phyloP scores from a whole-genome alignment of 306 rosid genomes.

The Glycine soja region DNA sequence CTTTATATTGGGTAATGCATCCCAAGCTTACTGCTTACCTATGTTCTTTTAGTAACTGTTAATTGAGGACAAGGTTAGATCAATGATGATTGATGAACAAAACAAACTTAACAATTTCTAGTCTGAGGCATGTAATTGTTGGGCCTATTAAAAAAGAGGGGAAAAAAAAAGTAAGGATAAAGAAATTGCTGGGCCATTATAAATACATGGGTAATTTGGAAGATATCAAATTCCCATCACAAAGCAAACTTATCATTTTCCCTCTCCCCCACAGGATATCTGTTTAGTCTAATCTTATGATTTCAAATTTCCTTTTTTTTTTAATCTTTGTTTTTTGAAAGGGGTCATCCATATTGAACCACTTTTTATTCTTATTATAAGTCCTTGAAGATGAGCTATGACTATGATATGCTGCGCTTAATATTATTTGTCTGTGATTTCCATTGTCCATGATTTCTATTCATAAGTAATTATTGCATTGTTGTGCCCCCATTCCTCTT shows the following conservation, averaged over 20 bases:
- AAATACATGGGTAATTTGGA: background rate
- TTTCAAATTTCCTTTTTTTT: background rate
- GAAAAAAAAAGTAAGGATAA: background rate
- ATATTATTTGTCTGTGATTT: slow-evolving; percentile 26
- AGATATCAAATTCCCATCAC: background rate
- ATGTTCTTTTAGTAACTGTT: background rate
- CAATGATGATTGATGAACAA: background rate
- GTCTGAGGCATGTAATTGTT: background rate
- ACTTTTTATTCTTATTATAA: background rate
- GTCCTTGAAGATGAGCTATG: slow-evolving; percentile 17
- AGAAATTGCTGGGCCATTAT: background rate
- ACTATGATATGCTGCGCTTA: slow-evolving; percentile 4
- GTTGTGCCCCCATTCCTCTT: slow-evolving; percentile 21
- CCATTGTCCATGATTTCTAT: background rate
- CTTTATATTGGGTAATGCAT: background rate
- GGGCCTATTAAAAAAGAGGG: background rate
- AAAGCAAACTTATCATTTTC: background rate
- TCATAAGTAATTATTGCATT: slow-evolving; percentile 36
- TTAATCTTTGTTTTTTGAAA: background rate
- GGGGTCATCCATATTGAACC: slow-evolving; percentile 7
- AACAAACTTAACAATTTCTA: background rate
- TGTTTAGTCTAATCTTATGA: slow-evolving; percentile 3
- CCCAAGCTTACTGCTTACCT: slow-evolving; percentile 1
- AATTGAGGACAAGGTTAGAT: background rate
- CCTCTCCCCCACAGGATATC: background rate